Base-by-base conservation (phyloP, 441 rosid species). In the Flueggea neowawraea region DNA sequence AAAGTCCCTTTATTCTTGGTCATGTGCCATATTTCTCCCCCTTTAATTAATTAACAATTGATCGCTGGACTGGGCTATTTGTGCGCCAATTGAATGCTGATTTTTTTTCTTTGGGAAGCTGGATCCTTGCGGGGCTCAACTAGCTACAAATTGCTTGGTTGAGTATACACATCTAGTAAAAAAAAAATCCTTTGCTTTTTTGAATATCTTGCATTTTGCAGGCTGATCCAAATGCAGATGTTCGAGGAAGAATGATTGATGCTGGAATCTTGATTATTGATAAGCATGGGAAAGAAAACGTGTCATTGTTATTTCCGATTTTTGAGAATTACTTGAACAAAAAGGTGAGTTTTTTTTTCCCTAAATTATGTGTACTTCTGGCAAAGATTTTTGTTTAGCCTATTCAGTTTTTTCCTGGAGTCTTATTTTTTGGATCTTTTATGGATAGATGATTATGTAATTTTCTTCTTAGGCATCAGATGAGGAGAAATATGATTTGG, bases 141-240 rank as follows among this genome's bases (percentile, higher is more conserved):
- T 36, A 36, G 9, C 28, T 22, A 36, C 4, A 47, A 47, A 47
- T 10, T 10, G 14, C n/a, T 47, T 10, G 4, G n/a, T 14, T 4
- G 12, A 47, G 50, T 47, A 14, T 47, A 9, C 14, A 47, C 50
- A 12, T 47, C 9, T 47, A 47, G 12, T 41, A 10, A 55, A 55
- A 22, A n/a, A n/a, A 22, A 31, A 4, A 65, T n/a, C 54, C 13
- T 52, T 12, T 16, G 66, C 61, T 54, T 49, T 13, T 31, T 4
- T 12, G 39, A 43, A 47, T 57, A 52, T 22, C 39, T 69, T 64
- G 61, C 49, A 47, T 70, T 39, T 58, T 80, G 73, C 86, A 93
- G 99, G 99, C 96, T 69, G 99, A 96, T 71, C 89, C 88, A 69
- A 96, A 93, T 79, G 77, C 84, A 41, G 99, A 96, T 89, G 98